phyloP scores from a whole-genome alignment of 495 filamentous ascomycete genomes.

The Viridothelium virens region DNA sequence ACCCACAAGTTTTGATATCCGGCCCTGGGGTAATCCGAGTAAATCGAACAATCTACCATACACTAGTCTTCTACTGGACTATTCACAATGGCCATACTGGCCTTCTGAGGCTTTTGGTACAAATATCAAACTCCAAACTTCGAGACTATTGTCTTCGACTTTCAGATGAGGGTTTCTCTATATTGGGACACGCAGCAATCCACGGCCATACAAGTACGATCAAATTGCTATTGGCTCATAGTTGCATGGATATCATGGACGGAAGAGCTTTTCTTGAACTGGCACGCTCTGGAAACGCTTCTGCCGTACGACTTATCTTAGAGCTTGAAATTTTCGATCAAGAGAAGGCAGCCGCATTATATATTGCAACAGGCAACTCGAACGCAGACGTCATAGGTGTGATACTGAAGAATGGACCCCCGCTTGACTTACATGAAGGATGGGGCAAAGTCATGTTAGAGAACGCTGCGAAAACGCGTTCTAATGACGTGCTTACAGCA shows the following conservation, averaged over 20 bases:
- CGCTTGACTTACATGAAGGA: background rate
- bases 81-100: background rate
- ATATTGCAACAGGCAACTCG: background rate
- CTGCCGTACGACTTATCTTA: background rate
- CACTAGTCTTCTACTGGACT: background rate
- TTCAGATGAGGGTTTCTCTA: constrained; percentile 1
- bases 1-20: background rate
- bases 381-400: background rate
- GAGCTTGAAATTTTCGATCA: background rate
- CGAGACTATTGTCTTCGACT: background rate
- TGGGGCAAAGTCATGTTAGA: background rate
- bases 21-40: background rate
- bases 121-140: background rate
- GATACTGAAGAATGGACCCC: background rate
- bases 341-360: background rate
- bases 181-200: background rate
- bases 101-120: background rate
- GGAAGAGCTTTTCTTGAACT: background rate
- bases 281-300: background rate
- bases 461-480: constrained; percentile 1
- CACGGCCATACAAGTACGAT: background rate
- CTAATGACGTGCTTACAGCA: background rate
- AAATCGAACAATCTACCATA: background rate
- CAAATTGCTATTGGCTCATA: background rate
- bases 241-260: background rate